Evolutionary conservation across 441 rosid species (phyloP), one percentile per base, ranked within the genome.

Genomic region (Erodium trifolium): DNA sequence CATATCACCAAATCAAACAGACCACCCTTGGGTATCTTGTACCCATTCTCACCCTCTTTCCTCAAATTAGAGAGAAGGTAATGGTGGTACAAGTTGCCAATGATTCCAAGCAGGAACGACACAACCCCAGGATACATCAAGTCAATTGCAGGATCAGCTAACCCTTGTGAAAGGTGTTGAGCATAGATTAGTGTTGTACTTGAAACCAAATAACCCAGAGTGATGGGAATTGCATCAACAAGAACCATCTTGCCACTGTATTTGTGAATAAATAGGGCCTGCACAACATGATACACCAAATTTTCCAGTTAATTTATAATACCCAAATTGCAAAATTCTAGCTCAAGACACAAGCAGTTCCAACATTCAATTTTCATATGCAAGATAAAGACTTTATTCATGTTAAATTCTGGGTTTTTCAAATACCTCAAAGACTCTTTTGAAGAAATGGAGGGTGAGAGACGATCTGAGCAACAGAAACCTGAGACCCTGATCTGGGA

Each of bases 51-150:
- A n/a, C 66, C 81, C 8, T 72, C 71, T 70, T 59, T 71, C 77
- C 95, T 85, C 2, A 87, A 73, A 59, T 75, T 79, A 70, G 96
- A 87, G 2, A 92, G 82, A 35, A 90, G 78, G 65, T 14, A 68
- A 72, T 90, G 98, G 79, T 89, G 96, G 80, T 93, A 89, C 43
- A 93, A 80, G 77, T 88, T 89, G 4, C 96, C 96, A 31, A 34
- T 59, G 5, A 86, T 80, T 16, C 96, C 94, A 23, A 86, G 13
- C 7, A 81, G 65, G 69, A 87, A 86, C 41, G 90, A 18, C 5
- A 68, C 23, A 5, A 77, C 9, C 11, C 97, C 94, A 0, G 70
- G 41, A 73, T 73, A 74, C 72, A 72, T 81, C 57, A 85, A 45
- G 77, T 93, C 84, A 13, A 84, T 71, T 8, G 53, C 1, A 5